A percentile compares a stretch with the other conserved stretches of the same genome.
Conservation (phyloP, 169 alveolate genomes). For the Ichthyophthirius multifiliis region DNA sequence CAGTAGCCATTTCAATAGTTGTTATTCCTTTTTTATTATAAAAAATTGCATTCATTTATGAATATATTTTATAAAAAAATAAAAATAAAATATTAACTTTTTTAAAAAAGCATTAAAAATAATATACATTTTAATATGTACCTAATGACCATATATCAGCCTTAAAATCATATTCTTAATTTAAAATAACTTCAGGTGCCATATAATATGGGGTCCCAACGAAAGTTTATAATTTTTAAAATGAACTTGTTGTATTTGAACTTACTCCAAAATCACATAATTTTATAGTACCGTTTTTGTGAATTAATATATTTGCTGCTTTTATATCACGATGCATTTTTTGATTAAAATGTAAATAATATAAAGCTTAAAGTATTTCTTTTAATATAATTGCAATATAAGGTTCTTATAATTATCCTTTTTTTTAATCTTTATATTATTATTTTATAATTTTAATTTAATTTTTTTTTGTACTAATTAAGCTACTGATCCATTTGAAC, state of each 20-base stretch:
- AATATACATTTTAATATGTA: not conserved
- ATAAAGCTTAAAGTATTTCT: constrained; percentile 63
- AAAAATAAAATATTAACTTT: too few relatives aligned
- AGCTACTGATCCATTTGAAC: constrained; percentile 58
- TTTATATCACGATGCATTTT: constrained; percentile 79
- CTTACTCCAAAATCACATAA: constrained; percentile 83
- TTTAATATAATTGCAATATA: constrained; percentile 49
- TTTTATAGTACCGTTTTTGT: constrained; percentile 68
- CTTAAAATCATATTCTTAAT: constrained; percentile 23
- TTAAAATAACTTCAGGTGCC: constrained; percentile 43
- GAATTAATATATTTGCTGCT: constrained; percentile 72
- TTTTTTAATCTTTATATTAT: constrained; percentile 23
- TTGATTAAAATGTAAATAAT: constrained; percentile 64
- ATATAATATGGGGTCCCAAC: constrained; percentile 84
- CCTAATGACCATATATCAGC: constrained; percentile 83
- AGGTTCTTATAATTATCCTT: constrained; percentile 54
- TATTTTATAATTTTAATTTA: not conserved
- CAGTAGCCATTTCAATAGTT: constrained; percentile 78
- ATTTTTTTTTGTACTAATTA: not conserved
- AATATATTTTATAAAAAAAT: too few relatives aligned
- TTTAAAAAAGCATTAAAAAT: constrained; percentile 31
- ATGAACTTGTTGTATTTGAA: constrained; percentile 39
- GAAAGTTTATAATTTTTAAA: constrained; percentile 31
- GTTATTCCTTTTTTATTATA: constrained; percentile 27
- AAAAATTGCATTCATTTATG: not conserved